Evolutionary conservation across 345 rosid genomes (phyloP).

Genomic region (Acer saccharum): DNA sequence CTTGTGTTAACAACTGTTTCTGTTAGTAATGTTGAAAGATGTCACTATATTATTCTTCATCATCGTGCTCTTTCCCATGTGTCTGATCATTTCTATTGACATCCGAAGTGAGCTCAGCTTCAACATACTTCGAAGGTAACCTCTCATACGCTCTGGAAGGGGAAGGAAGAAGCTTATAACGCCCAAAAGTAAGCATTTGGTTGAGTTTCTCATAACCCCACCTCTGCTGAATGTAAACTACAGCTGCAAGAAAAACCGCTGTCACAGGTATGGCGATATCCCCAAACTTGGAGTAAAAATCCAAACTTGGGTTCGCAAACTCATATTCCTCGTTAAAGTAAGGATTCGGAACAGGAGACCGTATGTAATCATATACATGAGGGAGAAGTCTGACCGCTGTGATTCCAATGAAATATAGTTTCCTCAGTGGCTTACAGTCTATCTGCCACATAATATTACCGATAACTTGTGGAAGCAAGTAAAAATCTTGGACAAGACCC

Average conservation of each 20-base stretch:
- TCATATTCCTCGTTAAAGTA: constrained; percentile 64
- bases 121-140: constrained; percentile 56
- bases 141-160: constrained; percentile 64
- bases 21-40: constrained; percentile 17
- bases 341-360: constrained; percentile 62
- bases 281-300: constrained; percentile 75
- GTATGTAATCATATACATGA: constrained; percentile 66
- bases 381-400: constrained; percentile 77
- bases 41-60: constrained; percentile 44
- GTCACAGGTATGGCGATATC: constrained; percentile 71
- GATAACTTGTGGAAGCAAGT: constrained; percentile 87
- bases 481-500: constrained; percentile 87
- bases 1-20: constrained; percentile 3
- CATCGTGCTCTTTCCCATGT: constrained; percentile 9
- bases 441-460: constrained; percentile 76
- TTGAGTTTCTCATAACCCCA: constrained; percentile 76
- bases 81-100: constrained; percentile 33
- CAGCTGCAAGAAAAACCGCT: constrained; percentile 56
- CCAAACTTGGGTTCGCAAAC: constrained; percentile 68
- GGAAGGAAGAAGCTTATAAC: constrained; percentile 56
- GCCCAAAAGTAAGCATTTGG: constrained; percentile 50
- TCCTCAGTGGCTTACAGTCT: constrained; percentile 59
- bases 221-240: constrained; percentile 71
- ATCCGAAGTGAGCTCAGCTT: constrained; percentile 66
- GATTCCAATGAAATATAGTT: constrained; percentile 65